Conservation (phyloP, 257 asterid genomes). For the Verbena officinalis region DNA sequence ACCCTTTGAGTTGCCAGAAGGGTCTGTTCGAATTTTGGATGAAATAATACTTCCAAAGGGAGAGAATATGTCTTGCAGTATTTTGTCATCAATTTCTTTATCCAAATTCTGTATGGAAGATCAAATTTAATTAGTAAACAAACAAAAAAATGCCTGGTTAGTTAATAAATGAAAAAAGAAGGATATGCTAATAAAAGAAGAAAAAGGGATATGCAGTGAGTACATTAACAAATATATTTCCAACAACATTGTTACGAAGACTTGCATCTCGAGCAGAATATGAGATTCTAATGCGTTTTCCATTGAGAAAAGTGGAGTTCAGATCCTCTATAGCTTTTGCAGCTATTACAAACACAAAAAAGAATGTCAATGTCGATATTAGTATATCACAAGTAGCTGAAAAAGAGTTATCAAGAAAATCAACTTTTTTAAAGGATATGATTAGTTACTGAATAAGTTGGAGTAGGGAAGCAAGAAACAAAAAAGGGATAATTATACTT, state of each 20-base stretch:
- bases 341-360: conserved; percentile 27
- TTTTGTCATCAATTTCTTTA: conserved; percentile 56
- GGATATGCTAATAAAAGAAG: no score
- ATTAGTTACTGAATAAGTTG: no score
- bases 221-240: conserved; percentile 73
- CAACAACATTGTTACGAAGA: conserved; percentile 49
- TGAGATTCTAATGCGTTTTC: conserved; percentile 52
- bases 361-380: neutral
- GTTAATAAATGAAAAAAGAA: no score
- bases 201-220: neutral
- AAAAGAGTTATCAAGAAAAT: neutral
- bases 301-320: conserved; percentile 52
- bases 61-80: conserved; percentile 52
- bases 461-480: no score
- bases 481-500: no score
- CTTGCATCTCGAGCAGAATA: conserved; percentile 56
- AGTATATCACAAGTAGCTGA: no score
- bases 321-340: conserved; percentile 34
- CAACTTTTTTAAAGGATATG: neutral
- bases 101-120: conserved; percentile 41
- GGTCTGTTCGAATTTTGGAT: conserved; percentile 55
- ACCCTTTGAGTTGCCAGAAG: conserved; percentile 61
- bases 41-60: conserved; percentile 57
- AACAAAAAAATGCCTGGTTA: neutral
- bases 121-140: neutral